Evolutionary conservation across 1,284 basidiomycete genomes (phyloP), one percentile per base, ranked within the genome.

Genomic region (Kwoniella shivajii): DNA sequence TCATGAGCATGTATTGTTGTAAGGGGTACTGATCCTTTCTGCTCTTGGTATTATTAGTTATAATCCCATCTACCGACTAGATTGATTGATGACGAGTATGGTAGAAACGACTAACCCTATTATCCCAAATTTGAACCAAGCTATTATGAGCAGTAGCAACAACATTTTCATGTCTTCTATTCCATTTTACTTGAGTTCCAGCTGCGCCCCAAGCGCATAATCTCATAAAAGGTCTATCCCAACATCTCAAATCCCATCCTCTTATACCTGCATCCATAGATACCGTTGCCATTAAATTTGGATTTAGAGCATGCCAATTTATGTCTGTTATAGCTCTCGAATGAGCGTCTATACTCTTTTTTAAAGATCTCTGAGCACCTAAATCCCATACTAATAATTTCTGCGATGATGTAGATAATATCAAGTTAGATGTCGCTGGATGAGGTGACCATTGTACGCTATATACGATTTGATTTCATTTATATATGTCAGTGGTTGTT

Each of bases 351-450:
- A 96, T 72, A 86, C 86, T 73, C 87, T 83, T 53, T 90, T 92
- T n/a, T 82, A 88, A 29, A 83, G 88, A 72, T 84, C 87, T 50
- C 84, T 73, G 68, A 0, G 77, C 71, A 0, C 65, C 80, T 1
- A 99, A 82, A 71, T 99, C 97, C 95, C 95, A 99, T 58, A 99
- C 91, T 6, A 99, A 82, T 81, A 97, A 84, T 75, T 97, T 96
- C 75, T 97, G 92, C 46, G 90, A 90, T 0, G 91, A 95, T 0
- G 96, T 99, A 2, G 92, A 95, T 20, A 95, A 89, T 50, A 99
- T 92, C 69, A 94, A 92, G 66, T 95, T 87, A 47, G 88, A 86
- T 13, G 88, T 85, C 6, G 83, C 81, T 0, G 85, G 85, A 72
- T 98, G 94, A 1, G 95, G 95, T 52, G 94, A 95, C 94, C 95